Conservation (phyloP, 2,329 filamentous ascomycete species). For the Neofusicoccum sp. region DNA sequence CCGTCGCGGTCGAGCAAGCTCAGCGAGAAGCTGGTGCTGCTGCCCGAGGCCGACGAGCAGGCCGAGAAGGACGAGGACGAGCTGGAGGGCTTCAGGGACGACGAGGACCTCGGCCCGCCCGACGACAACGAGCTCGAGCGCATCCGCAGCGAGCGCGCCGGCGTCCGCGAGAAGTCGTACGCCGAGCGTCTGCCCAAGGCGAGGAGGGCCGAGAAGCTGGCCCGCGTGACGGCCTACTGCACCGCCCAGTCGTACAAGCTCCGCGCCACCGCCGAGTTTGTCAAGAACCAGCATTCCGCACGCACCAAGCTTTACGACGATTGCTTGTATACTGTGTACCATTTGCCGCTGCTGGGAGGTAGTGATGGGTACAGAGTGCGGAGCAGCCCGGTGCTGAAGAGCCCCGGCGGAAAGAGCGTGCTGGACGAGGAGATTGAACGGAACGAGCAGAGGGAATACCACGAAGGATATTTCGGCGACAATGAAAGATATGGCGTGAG, state of each 20-base stretch:
- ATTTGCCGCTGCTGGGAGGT: conserved; percentile 82
- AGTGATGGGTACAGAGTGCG: conserved; percentile 82
- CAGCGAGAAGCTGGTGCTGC: conserved; percentile 91
- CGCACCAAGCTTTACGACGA: conserved; percentile 97
- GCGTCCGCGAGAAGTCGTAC: conserved; percentile 76
- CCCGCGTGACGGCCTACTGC: conserved; percentile 91
- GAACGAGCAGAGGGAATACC: conserved; percentile 83
- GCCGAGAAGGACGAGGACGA: conserved; percentile 49
- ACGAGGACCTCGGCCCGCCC: conserved; percentile 59
- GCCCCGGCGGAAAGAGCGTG: conserved; percentile 86
- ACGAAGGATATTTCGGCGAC: conserved; percentile 86
- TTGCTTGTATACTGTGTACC: conserved; percentile 93
- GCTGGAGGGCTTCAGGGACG: conserved; percentile 56
- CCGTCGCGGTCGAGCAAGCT: conserved; percentile 89
- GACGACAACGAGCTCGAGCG: conserved; percentile 63
- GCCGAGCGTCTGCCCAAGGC: conserved; percentile 90
- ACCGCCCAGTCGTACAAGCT: conserved; percentile 93
- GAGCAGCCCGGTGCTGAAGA: conserved; percentile 89
- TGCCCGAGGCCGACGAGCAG: conserved; percentile 71
- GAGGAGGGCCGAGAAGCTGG: conserved; percentile 80
- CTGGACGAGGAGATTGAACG: conserved; percentile 94
- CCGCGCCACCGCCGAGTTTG: conserved; percentile 81
- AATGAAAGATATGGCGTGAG: conserved; percentile 56
- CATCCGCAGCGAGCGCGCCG: conserved; percentile 67
- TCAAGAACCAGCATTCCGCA: conserved; percentile 82